Conservation (phyloP, 2,329 filamentous ascomycete genomes). For the Elsinoe australis region DNA sequence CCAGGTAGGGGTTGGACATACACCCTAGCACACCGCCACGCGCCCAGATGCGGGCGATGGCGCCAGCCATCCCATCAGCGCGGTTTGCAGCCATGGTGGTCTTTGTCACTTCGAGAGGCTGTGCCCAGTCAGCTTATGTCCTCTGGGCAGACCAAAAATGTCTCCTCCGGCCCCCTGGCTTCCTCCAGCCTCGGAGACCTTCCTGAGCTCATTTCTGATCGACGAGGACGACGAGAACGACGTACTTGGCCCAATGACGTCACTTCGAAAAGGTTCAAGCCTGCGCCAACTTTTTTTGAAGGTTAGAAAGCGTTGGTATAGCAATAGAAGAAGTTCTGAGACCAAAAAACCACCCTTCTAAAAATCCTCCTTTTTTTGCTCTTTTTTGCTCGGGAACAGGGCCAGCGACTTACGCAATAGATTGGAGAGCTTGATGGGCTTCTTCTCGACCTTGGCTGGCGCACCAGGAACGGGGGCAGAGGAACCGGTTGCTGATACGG, state of each 20-base stretch:
- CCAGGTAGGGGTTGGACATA: slow-evolving; percentile 46
- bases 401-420: slow-evolving; percentile 60
- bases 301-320: too few relatives aligned
- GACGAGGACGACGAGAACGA: too few relatives aligned
- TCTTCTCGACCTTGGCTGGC: slow-evolving; percentile 76
- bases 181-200: too few relatives aligned
- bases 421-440: slow-evolving; percentile 99
- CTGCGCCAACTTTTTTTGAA: slow-evolving; percentile 59
- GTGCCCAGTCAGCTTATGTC: too few relatives aligned
- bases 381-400: not conserved
- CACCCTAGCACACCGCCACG: slow-evolving; percentile 91
- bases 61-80: slow-evolving; percentile 72
- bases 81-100: slow-evolving; percentile 99
- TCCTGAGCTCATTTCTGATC: too few relatives aligned
- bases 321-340: too few relatives aligned
- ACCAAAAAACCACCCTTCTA: too few relatives aligned
- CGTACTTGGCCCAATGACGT: slow-evolving; percentile 60
- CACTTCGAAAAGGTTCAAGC: slow-evolving; percentile 91
- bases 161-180: too few relatives aligned
- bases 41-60: slow-evolving; percentile 81
- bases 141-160: slow-evolving; percentile 53
- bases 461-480: slow-evolving; percentile 42
- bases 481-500: slow-evolving; percentile 31
- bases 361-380: too few relatives aligned
- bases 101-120: slow-evolving; percentile 95